Evolutionary conservation across 306 rosid species (phyloP), one percentile per base, ranked within the genome.

Genomic region (Urtica urens): DNA sequence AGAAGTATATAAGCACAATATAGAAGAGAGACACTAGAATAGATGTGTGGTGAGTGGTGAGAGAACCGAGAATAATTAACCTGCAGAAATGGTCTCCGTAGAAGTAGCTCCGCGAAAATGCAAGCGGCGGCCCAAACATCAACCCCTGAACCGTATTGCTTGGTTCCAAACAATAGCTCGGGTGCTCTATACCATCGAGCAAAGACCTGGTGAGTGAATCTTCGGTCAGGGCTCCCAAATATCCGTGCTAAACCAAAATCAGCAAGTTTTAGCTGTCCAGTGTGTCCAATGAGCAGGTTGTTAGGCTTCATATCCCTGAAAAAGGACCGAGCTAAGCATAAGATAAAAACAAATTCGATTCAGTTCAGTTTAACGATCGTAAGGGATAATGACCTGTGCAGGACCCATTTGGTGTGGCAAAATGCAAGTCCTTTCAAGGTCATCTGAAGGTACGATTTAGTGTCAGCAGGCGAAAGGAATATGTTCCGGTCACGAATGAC

Each of bases 141-240:
- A 39, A 87, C 96, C 51, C 88, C 93, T 15, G 96, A 55, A 35
- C 96, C 96, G 60, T 87, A 87, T 58, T 83, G 94, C 76, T 83
- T 87, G 58, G 94, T 72, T 28, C 96, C 94, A 71, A 87, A 87
- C 71, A 87, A 70, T 33, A 87, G 72, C 67, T 87, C 96, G 26
- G 96, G 96, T 67, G 96, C 96, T 80, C 96, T 87, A 67, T 87
- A 87, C 96, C 96, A 87, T 50, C 94, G 81, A 7, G 96, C 96
- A 63, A 87, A 87, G 39, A 87, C 96, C 94, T 90, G 94, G 52
- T 90, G 94, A 42, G 99, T 90, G 60, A 81, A 90, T 71, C 78
- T 90, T 58, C 95, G 86, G 65, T 77, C 85, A 15, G 99, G 95
- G 59, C 99, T 84, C 69, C 99, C 99, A 77, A 90, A 90, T 53